Evolutionary conservation across 805 yeast genomes (phyloP), one percentile per base, ranked within the genome.

Genomic region (Helenozyma baotianmanensis): DNA sequence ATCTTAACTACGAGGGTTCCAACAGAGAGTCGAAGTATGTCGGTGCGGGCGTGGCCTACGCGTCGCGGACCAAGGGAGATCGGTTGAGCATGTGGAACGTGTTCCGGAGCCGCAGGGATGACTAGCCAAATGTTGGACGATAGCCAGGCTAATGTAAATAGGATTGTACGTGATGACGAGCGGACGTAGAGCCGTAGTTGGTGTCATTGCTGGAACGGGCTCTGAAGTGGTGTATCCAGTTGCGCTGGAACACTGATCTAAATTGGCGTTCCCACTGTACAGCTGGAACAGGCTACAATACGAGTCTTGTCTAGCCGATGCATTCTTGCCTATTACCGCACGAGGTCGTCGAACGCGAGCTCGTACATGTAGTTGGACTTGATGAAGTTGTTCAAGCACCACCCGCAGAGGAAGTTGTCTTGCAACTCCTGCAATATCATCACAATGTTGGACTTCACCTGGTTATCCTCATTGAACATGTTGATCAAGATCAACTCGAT

Each of bases 11-110:
- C 11, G 62, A 60, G 2, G 50, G 48, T 15, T 60, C 57, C 14
- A 48, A 57, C 27, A 60, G 88, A 40, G 76, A 77, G 41, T 74
- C 81, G 33, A 77, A 72, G 47, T 83, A 70, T 49, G 84, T 80
- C 45, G 90, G 88, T 4, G 68, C 81, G 1, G 85, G 86, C 1
- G 62, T 62, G 34, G 72, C 84, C 29, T 79, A 78, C 35, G 54
- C 61, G 23, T 62, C 77, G n/a, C 66, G 84, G 47, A 72, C 62
- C 35, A 58, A 69, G 11, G 85, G 84, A 40, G 88, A 79, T 47
- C 48, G 66, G 28, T 54, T 66, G 26, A 53, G 64, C 12, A 49
- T 65, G 49, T 56, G 47, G 50, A 46, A 42, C 14, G 39, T 44
- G 13, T 30, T 35, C 33, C 33, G 36, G 27, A 35, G 35, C 16